phyloP scores from a whole-genome alignment of 768 basidiomycete species.

The Sarcodon aspratus region DNA sequence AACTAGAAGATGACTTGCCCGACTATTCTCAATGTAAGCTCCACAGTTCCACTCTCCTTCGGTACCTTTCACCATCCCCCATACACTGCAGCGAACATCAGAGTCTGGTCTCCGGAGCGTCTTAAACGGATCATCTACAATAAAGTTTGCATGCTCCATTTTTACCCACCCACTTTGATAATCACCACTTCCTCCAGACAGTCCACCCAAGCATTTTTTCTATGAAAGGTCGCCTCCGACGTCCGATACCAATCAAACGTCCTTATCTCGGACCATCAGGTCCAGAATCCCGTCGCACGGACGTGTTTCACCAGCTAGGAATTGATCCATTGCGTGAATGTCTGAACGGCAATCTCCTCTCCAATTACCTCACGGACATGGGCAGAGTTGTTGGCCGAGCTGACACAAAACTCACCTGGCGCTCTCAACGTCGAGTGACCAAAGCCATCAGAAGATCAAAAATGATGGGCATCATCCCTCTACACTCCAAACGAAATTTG shows the following conservation, averaged over 20 bases:
- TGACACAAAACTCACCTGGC: constrained; percentile 61
- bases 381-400: constrained; percentile 69
- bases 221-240: constrained; percentile 22
- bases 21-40: not conserved
- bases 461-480: constrained; percentile 82
- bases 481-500: constrained; percentile 6
- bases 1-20: too few relatives aligned
- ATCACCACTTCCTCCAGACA: constrained; percentile 23
- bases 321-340: constrained; percentile 68
- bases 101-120: not conserved
- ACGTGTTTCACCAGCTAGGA: constrained; percentile 60
- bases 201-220: constrained; percentile 34
- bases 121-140: constrained; percentile 12
- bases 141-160: constrained; percentile 6
- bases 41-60: not conserved
- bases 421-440: constrained; percentile 65
- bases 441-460: constrained; percentile 85
- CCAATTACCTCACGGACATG: constrained; percentile 56
- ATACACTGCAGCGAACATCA: not conserved
- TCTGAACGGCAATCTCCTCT: constrained; percentile 46
- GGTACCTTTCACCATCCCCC: not conserved
- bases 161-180: not conserved
- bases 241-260: constrained; percentile 10
- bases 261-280: constrained; percentile 45
- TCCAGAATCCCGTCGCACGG: constrained; percentile 39